Evolutionary conservation across 768 basidiomycete species (phyloP), one percentile per base, ranked within the genome.

Genomic region (Panellus pusillus): DNA sequence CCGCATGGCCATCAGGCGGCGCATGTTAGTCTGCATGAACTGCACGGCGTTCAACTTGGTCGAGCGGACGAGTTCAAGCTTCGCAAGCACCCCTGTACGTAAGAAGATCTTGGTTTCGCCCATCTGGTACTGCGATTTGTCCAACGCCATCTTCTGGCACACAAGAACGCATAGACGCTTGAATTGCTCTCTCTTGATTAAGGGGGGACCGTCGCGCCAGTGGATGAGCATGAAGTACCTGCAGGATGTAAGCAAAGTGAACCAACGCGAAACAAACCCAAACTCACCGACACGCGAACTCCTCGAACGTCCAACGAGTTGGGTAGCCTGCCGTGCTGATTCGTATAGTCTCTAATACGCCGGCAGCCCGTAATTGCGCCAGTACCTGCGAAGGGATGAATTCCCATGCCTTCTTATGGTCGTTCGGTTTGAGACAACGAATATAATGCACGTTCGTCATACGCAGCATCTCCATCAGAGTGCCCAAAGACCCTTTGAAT

Each of bases 41-140:
- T 93, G 95, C 53, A 95, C 91, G n/a, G 86, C 77, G 65, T 95
- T 95, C 46, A 98, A 79, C 54, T 90, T 81, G 53, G 89, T 84
- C 5, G 93, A 86, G 32, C 97, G 90, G 47, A 93, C 77, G 17
- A 88, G 84, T 73, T 99, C 97, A 27, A 99, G 79, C 9, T 88
- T 89, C 29, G 96, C 96, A 46, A 99, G 86, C 90, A 98, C 96
- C 57, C 97, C 97, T 12, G 96, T 94, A 54, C 97, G 85, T 81
- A 99, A 95, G 76, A 99, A 99, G 61, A 99, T 97, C 74, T 99
- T 99, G n/a, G 93, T 98, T 19, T 94, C 80, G 64, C 97, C 97
- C 64, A 86, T 84, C 72, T 99, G 96, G 72, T 93, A 95, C 78
- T 95, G 96, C 76, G 98, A 93, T 5, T 86, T 81, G 60, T 98